A percentile compares a stretch with the other conserved stretches of the same genome.
These are phyloP conservation scores for Pseudogymnoascus pannorum DNA, from an alignment of 2,329 filamentous ascomycete species.

Conservation along the genomic window DNA sequence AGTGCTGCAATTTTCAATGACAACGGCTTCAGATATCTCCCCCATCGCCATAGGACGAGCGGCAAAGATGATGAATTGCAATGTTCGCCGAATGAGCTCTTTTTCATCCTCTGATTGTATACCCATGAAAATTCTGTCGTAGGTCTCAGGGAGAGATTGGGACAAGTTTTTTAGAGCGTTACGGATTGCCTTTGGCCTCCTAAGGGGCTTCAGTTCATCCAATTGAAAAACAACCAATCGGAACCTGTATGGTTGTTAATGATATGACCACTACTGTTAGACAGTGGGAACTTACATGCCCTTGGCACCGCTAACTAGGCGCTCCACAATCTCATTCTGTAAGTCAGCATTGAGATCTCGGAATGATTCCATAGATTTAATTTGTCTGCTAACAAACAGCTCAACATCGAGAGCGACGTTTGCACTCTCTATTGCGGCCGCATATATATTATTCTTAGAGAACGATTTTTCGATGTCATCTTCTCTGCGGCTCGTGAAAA, in stretches of 20 bases:
- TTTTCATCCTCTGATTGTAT: constrained; percentile 13
- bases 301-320: constrained; percentile 14
- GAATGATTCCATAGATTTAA: not conserved
- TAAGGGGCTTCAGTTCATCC: constrained; percentile 25
- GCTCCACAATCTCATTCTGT: constrained; percentile 17
- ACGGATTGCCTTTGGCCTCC: constrained; percentile 20
- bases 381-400: not conserved
- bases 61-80: constrained; percentile 17
- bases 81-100: constrained; percentile 15
- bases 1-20: constrained; percentile 12
- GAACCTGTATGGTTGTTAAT: constrained; percentile 19
- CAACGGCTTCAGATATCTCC: constrained; percentile 19
- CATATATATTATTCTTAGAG: not conserved
- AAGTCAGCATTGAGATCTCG: constrained; percentile 1
- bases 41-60: not conserved
- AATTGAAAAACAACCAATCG: constrained; percentile 29
- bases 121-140: constrained; percentile 22
- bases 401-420: not conserved
- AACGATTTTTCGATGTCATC: not conserved
- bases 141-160: constrained; percentile 20
- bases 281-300: constrained; percentile 18
- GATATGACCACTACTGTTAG: too few species aligned
- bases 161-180: constrained; percentile 23
- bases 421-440: not conserved
- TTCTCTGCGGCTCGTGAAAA: not conserved